Evolutionary conservation across 768 basidiomycete species (phyloP).

Genomic region (Ramaria sp.): DNA sequence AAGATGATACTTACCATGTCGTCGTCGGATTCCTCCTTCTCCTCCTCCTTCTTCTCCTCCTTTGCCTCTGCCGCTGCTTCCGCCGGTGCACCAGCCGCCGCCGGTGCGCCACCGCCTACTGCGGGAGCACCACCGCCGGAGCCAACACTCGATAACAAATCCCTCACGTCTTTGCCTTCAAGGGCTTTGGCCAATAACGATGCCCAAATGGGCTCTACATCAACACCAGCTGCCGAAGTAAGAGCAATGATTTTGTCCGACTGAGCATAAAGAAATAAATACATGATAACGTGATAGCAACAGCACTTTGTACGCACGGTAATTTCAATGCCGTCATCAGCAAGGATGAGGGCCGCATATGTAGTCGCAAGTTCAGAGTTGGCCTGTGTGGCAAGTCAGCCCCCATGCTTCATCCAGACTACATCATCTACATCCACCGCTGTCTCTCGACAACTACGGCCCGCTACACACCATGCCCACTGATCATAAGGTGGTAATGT

Average conservation of each 20-base stretch:
- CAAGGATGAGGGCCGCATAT: slow-evolving; percentile 97
- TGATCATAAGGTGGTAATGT: background rate
- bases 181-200: slow-evolving; percentile 94
- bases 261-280: slow-evolving; percentile 29
- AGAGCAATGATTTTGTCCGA: slow-evolving; percentile 87
- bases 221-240: slow-evolving; percentile 72
- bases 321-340: slow-evolving; percentile 95
- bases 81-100: slow-evolving; percentile 45
- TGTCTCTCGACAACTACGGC: background rate
- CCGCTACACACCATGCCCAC: background rate
- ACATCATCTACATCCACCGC: background rate
- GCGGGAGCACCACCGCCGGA: slow-evolving; percentile 83
- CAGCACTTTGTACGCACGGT: slow-evolving; percentile 51
- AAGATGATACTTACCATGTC: slow-evolving; percentile 50
- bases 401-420: background rate
- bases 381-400: slow-evolving; percentile 24
- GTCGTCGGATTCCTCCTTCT: slow-evolving; percentile 85
- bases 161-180: slow-evolving; percentile 96
- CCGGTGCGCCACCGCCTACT: slow-evolving; percentile 39
- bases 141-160: slow-evolving; percentile 90
- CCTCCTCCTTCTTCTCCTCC: slow-evolving; percentile 78
- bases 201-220: slow-evolving; percentile 96
- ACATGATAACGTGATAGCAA: background rate
- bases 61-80: slow-evolving; percentile 65
- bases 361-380: slow-evolving; percentile 79